These are phyloP conservation scores for Cyclotella baltica DNA, from an alignment of 108 stramenopile genomes.

Conservation along the genomic window DNA sequence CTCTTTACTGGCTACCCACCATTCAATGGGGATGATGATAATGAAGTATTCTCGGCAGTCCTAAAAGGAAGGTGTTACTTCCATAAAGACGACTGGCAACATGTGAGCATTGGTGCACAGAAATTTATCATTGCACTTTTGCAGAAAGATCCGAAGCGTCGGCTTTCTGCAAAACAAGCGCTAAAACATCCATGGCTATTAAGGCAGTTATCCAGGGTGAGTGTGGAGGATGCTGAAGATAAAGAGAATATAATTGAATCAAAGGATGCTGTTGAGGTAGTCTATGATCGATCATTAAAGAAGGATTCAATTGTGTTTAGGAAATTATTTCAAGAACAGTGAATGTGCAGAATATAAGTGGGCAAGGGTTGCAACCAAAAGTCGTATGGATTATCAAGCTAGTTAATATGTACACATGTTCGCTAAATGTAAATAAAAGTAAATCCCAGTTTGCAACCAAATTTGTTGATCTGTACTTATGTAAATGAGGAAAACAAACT, in stretches of 20 bases:
- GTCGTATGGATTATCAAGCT: too few species aligned
- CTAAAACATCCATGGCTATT: background rate
- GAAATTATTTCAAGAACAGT: too few species aligned
- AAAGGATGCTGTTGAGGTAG: conserved; percentile 25
- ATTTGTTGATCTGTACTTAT: too few species aligned
- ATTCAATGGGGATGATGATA: conserved; percentile 61
- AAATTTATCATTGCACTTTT: background rate
- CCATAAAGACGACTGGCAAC: background rate
- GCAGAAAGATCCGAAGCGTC: background rate
- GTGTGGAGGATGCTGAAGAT: background rate
- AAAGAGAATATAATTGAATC: background rate
- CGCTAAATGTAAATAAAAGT: too few species aligned
- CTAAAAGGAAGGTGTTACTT: conserved; percentile 25
- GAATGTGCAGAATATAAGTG: too few species aligned
- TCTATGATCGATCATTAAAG: background rate
- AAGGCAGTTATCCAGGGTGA: background rate
- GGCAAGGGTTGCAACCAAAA: too few species aligned
- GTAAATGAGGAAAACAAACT: too few species aligned
- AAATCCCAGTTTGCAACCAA: too few species aligned
- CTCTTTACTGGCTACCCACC: conserved; percentile 82
- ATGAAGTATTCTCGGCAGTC: conserved; percentile 55
- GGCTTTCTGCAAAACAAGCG: background rate
- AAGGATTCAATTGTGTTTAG: conserved; percentile 15
- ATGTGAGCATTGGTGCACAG: background rate
- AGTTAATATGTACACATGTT: too few species aligned